Evolutionary conservation across 352 stramenopile genomes (phyloP), one percentile per base, ranked within the genome.

Genomic region (Globisporangium recalcitrans): DNA sequence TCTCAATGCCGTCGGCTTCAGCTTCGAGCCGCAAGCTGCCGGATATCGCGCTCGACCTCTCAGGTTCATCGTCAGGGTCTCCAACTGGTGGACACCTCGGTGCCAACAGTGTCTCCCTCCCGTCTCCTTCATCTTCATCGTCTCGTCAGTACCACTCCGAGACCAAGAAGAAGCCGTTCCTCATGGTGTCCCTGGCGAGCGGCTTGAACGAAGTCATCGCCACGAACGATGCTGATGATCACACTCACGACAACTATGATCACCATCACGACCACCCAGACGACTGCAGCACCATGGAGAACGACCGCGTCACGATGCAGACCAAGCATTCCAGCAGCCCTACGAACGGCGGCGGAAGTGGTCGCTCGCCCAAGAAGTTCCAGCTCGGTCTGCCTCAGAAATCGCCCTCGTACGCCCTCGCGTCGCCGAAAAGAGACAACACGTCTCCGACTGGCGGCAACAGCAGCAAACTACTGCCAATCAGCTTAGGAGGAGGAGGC

Each of bases 11-110:
- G 14, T 21, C 27, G 4, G 22, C 36, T 13, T 44, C 38, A 56
- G 49, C 36, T 46, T 27, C 51, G 27, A 54, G 14, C 4, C 59
- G 51, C 7, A 54, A 54, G 11, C 49, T 65, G n/a, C 59, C 59
- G 2, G 59, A 52, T n/a, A 65, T 65, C 51, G n/a, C 59, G 11
- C 29, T 65, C n/a, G 59, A 65, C 27, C 29, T 65, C 27, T 47
- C 59, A 10, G 27, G 34, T 1, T 14, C 32, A 8, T 29, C n/a
- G 13, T 9, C 48, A 40, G 51, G 51, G 6, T 60, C 38, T 21
- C 32, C 34, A 31, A 64, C 4, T 29, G 58, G 32, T 46, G 26
- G 38, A 27, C 21, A 53, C 56, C 8, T 26, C 27, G 10, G 34
- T 5, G 16, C 34, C 36, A 58, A 31, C 21, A 26, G 14, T 6